These are phyloP conservation scores for Alternaria novae-zelandiae DNA, from an alignment of 2,329 filamentous ascomycete species.

Conservation along the genomic window DNA sequence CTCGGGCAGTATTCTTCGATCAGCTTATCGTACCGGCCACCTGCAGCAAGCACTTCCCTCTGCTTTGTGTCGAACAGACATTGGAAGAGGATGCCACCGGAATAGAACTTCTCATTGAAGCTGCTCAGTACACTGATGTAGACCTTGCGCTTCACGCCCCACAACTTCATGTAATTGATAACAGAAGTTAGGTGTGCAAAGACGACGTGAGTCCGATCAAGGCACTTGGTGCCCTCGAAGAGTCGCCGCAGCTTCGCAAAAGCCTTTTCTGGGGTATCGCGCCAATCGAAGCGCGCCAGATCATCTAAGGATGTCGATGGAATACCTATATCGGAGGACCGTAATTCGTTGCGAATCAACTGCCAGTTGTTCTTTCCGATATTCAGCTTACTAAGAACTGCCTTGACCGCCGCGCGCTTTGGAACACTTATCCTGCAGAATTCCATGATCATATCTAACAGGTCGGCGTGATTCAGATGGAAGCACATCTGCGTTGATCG, in stretches of 20 bases:
- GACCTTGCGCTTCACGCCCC: conserved; percentile 77
- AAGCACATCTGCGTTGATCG: conserved; percentile 80
- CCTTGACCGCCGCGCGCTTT: conserved; percentile 75
- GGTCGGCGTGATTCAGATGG: conserved; percentile 84
- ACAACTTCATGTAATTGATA: conserved; percentile 74
- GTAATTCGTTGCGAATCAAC: conserved; percentile 80
- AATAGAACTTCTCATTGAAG: conserved; percentile 90
- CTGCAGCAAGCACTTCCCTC: conserved; percentile 85
- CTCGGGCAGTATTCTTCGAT: conserved; percentile 83
- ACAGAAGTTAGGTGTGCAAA: conserved; percentile 83
- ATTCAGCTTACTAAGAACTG: conserved; percentile 85
- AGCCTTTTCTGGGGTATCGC: conserved; percentile 75
- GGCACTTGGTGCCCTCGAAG: conserved; percentile 61
- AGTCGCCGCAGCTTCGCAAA: conserved; percentile 67
- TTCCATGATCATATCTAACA: conserved; percentile 88
- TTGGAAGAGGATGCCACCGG: conserved; percentile 80
- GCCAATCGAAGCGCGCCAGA: conserved; percentile 87
- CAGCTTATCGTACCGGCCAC: conserved; percentile 88
- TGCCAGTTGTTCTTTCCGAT: conserved; percentile 81
- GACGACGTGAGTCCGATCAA: conserved; percentile 59
- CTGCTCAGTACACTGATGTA: conserved; percentile 86
- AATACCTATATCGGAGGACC: conserved; percentile 80
- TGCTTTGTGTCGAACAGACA: conserved; percentile 86
- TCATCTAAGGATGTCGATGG: conserved; percentile 91
- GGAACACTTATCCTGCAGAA: conserved; percentile 78